These are phyloP conservation scores for Phytophthora hibernalis DNA, from an alignment of 352 stramenopile genomes.

Conservation along the genomic window DNA sequence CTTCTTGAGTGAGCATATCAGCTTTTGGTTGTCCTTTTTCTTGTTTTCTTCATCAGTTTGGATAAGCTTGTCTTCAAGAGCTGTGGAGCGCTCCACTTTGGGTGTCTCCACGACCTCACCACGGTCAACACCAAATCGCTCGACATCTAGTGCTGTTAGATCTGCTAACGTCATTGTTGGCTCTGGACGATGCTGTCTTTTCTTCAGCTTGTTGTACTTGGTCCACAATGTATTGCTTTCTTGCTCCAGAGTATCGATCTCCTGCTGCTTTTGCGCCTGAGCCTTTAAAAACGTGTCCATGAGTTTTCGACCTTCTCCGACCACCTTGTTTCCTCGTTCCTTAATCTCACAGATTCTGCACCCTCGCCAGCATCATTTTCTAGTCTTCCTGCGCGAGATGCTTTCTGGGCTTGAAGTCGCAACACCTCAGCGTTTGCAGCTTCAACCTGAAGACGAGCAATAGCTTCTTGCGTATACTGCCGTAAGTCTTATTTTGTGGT, in stretches of 20 bases:
- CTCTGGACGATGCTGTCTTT: constrained; percentile 33
- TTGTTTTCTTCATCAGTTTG: constrained; percentile 64
- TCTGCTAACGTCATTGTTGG: constrained; percentile 46
- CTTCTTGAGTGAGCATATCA: constrained; percentile 16
- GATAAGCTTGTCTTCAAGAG: constrained; percentile 63
- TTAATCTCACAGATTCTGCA: constrained; percentile 1
- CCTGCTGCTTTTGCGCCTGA: constrained; percentile 68
- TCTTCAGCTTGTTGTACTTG: constrained; percentile 54
- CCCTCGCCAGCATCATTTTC: constrained; percentile 55
- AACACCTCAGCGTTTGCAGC: constrained; percentile 35
- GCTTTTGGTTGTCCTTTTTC: constrained; percentile 1
- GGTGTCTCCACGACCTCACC: constrained; percentile 31
- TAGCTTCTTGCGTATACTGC: constrained; percentile 65
- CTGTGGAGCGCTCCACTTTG: too few species aligned
- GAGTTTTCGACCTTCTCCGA: constrained; percentile 63
- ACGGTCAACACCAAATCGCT: constrained; percentile 69
- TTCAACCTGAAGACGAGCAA: constrained; percentile 53
- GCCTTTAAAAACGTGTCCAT: constrained; percentile 67
- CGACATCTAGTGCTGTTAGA: constrained; percentile 66
- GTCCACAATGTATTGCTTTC: constrained; percentile 66
- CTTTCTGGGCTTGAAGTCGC: constrained; percentile 26
- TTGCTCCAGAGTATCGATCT: constrained; percentile 62
- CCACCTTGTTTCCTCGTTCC: constrained; percentile 26
- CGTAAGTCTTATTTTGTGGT: constrained; percentile 67
- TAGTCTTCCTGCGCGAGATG: constrained; percentile 48